Percentiles rank a stretch among this genome's conserved stretches.
Conservation (phyloP, 2,329 filamentous ascomycete genomes). For the Aspergillus floridensis region DNA sequence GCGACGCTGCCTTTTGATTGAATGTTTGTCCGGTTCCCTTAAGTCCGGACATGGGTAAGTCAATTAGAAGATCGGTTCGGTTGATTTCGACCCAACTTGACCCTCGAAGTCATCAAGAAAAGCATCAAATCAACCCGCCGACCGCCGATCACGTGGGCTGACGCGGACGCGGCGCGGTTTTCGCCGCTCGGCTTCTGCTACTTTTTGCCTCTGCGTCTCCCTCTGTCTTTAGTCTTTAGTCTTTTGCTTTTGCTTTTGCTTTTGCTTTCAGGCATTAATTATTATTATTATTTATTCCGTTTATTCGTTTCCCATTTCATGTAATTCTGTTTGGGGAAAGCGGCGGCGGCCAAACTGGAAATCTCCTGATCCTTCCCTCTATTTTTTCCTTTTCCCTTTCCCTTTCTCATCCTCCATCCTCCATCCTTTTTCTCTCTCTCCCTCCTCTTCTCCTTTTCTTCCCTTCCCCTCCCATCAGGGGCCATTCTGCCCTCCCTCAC, state of each 20-base stretch:
- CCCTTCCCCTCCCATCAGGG: background rate
- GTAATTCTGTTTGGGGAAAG: too few relatives aligned
- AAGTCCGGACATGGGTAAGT: too few relatives aligned
- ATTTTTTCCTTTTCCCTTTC: constrained; percentile 3
- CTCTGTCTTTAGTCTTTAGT: background rate
- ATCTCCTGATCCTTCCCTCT: constrained; percentile 4
- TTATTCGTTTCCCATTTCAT: background rate
- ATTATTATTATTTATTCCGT: background rate
- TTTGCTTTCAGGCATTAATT: background rate
- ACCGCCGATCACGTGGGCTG: constrained; percentile 9
- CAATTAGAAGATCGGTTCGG: background rate
- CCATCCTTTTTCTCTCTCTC: too few relatives aligned
- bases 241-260: constrained; percentile 2
- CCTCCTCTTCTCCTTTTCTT: background rate
- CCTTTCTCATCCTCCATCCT: background rate
- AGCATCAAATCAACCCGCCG: background rate
- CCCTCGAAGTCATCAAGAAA: too few relatives aligned
- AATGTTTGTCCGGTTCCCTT: too few relatives aligned
- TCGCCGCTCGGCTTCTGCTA: background rate
- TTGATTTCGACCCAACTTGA: background rate
- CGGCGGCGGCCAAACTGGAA: background rate
- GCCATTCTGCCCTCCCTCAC: background rate
- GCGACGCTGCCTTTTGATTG: too few relatives aligned
- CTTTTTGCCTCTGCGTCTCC: background rate
- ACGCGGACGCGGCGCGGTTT: constrained; percentile 11